These are phyloP conservation scores for Boletellus ananas DNA, from an alignment of 768 basidiomycete genomes.

Conservation along the genomic window DNA sequence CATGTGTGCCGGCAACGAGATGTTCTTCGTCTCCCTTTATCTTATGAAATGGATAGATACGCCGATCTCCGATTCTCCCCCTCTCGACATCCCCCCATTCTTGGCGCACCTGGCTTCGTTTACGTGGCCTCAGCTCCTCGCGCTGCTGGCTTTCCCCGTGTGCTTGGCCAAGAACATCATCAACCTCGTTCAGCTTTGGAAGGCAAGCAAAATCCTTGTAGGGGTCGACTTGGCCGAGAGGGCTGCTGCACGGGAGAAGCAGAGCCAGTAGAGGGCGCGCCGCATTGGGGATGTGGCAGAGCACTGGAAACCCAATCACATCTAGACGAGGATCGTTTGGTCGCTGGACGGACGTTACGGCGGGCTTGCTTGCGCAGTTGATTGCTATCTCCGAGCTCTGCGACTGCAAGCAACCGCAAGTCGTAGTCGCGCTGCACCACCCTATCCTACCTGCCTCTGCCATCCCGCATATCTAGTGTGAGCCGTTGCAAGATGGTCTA, in stretches of 20 bases:
- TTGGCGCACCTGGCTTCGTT: constrained; percentile 28
- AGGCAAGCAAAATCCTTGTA: constrained; percentile 91
- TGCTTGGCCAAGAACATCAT: constrained; percentile 86
- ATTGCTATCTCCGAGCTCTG: constrained; percentile 12
- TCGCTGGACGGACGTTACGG: constrained; percentile 3
- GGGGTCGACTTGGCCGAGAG: constrained; percentile 90
- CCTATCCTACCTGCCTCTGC: constrained; percentile 7
- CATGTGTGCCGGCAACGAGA: constrained; percentile 92
- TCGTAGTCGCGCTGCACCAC: constrained; percentile 4
- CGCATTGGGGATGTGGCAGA: not conserved
- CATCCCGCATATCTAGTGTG: constrained; percentile 2
- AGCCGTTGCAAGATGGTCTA: constrained; percentile 14
- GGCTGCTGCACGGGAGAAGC: constrained; percentile 51
- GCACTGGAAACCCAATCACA: constrained; percentile 4
- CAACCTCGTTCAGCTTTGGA: constrained; percentile 97
- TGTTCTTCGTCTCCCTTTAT: constrained; percentile 94
- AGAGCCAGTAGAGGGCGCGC: constrained; percentile 6
- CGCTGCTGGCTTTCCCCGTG: constrained; percentile 57
- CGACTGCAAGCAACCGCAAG: constrained; percentile 2
- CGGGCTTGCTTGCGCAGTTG: constrained; percentile 9
- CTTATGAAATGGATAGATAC: constrained; percentile 80
- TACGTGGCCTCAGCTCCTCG: constrained; percentile 78
- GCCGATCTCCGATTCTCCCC: constrained; percentile 48
- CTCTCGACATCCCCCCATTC: constrained; percentile 18
- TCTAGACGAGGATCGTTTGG: constrained; percentile 13